Conservation (phyloP, 139 green algal species). For the Chlamydomonas incerta region DNA sequence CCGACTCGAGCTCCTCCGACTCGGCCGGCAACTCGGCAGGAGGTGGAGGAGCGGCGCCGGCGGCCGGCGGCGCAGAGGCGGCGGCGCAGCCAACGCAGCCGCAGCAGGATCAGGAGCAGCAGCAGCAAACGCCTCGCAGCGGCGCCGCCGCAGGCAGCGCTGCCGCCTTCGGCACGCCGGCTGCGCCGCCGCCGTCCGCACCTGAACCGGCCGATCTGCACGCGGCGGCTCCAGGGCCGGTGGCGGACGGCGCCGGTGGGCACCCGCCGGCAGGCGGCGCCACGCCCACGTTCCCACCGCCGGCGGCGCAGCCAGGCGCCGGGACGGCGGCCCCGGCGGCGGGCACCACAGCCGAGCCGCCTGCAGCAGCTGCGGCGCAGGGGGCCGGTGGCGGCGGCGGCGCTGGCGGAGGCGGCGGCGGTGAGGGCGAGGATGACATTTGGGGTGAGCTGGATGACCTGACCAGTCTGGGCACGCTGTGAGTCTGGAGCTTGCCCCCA, state of each 20-base stretch:
- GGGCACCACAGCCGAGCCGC: no score
- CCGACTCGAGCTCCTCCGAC: slow-evolving; percentile 14
- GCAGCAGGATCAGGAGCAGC: not conserved
- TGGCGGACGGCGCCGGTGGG: no score
- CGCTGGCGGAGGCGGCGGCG: not conserved
- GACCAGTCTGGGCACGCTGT: slow-evolving; percentile 18
- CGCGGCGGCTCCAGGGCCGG: no score
- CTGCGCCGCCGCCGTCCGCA: no score
- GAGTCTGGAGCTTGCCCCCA: no score
- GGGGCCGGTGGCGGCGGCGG: not conserved
- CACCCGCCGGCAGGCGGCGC: no score
- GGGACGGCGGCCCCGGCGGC: no score
- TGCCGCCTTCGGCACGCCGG: not conserved
- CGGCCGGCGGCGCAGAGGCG: not conserved
- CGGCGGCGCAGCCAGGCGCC: no score
- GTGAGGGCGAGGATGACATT: not conserved
- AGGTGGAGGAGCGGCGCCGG: not conserved
- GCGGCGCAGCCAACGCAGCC: not conserved
- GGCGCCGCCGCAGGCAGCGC: not conserved
- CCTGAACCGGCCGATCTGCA: no score
- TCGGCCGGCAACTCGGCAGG: not conserved
- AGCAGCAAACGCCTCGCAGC: not conserved
- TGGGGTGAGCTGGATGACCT: slow-evolving; percentile 31
- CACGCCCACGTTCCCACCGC: no score
- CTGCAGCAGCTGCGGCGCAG: not conserved